phyloP scores from a whole-genome alignment of 129 eudicot species.

The Mikania micrantha region DNA sequence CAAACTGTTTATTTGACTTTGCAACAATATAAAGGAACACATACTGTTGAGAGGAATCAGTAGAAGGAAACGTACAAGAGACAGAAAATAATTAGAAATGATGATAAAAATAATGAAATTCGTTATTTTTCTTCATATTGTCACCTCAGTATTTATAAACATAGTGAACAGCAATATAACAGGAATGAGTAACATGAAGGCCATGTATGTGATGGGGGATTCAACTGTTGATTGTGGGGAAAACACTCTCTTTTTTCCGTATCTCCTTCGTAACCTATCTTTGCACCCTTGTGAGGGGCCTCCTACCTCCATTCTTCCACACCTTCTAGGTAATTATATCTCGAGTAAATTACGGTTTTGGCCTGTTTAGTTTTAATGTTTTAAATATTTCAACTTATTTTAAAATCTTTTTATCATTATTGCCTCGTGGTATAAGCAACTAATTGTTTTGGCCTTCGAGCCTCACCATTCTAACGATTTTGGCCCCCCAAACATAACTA shows the following conservation, averaged over 20 bases:
- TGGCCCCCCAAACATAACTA: no score
- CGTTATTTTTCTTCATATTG: slow-evolving; percentile 19
- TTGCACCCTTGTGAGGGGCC: slow-evolving; percentile 60
- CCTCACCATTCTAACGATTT: no score
- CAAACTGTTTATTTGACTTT: background rate
- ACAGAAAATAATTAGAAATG: background rate
- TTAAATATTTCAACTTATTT: no score
- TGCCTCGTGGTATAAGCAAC: no score
- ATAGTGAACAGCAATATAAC: slow-evolving; percentile 5
- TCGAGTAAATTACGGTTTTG: background rate
- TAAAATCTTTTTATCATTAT: no score
- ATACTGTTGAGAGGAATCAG: background rate
- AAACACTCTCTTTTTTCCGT: slow-evolving; percentile 51
- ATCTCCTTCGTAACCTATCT: slow-evolving; percentile 45
- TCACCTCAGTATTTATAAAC: slow-evolving; percentile 1
- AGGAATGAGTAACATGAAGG: slow-evolving; percentile 26
- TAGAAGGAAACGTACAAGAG: background rate
- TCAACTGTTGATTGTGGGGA: slow-evolving; percentile 78
- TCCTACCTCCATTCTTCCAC: slow-evolving; percentile 45
- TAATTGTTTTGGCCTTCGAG: no score
- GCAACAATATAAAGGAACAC: slow-evolving; percentile 6
- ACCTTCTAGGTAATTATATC: slow-evolving; percentile 47
- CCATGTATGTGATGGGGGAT: slow-evolving; percentile 59
- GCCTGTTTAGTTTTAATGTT: no score
- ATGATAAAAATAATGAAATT: slow-evolving; percentile 13